Conservation (phyloP, 2,329 filamentous ascomycete species). For the Fusarium falciforme region DNA sequence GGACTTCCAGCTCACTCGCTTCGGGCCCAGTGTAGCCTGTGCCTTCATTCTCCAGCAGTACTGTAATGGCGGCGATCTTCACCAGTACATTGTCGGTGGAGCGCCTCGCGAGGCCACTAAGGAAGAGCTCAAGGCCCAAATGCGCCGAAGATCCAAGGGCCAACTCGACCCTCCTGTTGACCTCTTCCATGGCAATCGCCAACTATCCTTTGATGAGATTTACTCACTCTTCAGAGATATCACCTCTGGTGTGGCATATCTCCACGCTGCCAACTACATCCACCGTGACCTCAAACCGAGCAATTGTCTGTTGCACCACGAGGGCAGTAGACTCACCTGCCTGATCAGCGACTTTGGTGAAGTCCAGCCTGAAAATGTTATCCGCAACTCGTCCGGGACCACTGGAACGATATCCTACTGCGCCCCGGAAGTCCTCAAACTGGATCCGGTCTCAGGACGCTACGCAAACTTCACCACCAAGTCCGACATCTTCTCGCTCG, state of each 20-base stretch:
- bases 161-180: conserved; percentile 72
- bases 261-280: conserved; percentile 93
- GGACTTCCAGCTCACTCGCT: conserved; percentile 83
- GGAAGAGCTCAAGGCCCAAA: conserved; percentile 88
- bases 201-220: conserved; percentile 85
- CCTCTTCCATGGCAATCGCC: conserved; percentile 55
- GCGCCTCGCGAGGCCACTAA: conserved; percentile 74
- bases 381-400: conserved; percentile 88
- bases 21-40: conserved; percentile 91
- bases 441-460: conserved; percentile 72
- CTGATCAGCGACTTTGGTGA: conserved; percentile 98
- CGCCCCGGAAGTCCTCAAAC: conserved; percentile 88
- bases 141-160: conserved; percentile 84
- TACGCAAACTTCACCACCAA: conserved; percentile 97
- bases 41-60: conserved; percentile 98
- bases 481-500: conserved; percentile 96
- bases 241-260: conserved; percentile 87
- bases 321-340: conserved; percentile 77
- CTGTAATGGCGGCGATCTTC: conserved; percentile 92
- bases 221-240: conserved; percentile 98
- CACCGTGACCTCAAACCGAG: conserved; percentile 96
- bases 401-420: conserved; percentile 98
- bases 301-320: conserved; percentile 89
- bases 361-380: conserved; percentile 85
- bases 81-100: conserved; percentile 84